Base-by-base conservation (phyloP, 352 stramenopile species). In the Pythium phragmitis region DNA sequence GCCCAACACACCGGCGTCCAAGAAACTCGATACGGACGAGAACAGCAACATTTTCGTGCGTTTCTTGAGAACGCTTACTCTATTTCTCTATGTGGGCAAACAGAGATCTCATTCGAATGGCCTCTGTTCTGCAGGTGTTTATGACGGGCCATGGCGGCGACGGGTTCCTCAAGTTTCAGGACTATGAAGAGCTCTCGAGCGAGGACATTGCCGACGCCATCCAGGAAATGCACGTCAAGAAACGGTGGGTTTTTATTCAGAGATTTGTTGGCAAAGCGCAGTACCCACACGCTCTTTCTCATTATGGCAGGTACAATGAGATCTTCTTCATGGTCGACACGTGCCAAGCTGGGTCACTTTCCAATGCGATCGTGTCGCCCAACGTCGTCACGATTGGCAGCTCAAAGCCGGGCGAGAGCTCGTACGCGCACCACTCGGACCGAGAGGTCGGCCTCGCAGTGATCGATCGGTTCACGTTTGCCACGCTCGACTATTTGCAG, bases 281-380 rank as follows among this genome's bases (percentile, higher is more conserved):
- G 45, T 30, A 5, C 17, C 7, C 0, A 33, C 28, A n/a, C 7
- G n/a, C 45, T 28, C 30, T 46, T 4, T 33, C 0, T 26, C 12
- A 12, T 51, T 11, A 23, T 51, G 12, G 9, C 57, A 92, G 87
- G 47, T 99, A 97, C 76, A 90, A 97, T 37, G 82, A 98, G 67
- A 91, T 98, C 21, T 95, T 99, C 52, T 98, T 98, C 68, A 97
- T 98, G 73, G 92, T 98, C n/a, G 96, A 99, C 83, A 99, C 96
- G 7, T 99, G 96, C 72, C 96, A 99, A 73, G 96, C 96, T 5
- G 96, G 94, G 39, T 98, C 95, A 48, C 79, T 98, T 33, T 86
- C 83, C 37, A 94, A 94, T 49, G 74, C 88, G 7, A 80, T 96
- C 46, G 75, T 80, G 46, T 94, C 86, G 2, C 88, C 89, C 0